Percentiles rank a stretch among this genome's conserved stretches.
phyloP scores from a whole-genome alignment of 441 rosid genomes.

The Mallotus japonicus region DNA sequence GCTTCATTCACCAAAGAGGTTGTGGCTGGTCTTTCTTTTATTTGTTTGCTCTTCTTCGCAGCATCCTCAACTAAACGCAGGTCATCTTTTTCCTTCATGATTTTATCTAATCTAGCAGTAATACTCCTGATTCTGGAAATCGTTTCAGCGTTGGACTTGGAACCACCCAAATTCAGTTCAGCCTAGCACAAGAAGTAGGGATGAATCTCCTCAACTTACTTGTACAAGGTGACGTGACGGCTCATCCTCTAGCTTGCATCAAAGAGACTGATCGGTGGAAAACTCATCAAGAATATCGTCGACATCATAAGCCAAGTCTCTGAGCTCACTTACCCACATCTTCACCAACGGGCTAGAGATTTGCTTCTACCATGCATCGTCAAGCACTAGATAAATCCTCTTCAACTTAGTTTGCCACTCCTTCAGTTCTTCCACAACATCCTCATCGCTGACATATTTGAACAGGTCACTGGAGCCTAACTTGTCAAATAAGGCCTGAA shows the following conservation, averaged over 20 bases:
- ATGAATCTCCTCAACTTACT: neutral
- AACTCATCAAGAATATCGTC: too few species aligned
- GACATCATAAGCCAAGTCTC: too few species aligned
- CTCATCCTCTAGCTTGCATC: too few species aligned
- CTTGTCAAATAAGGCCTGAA: too few species aligned
- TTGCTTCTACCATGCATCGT: too few species aligned
- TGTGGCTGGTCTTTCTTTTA: neutral
- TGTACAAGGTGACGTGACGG: neutral
- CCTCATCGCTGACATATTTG: slow-evolving; percentile 7
- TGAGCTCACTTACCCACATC: too few species aligned
- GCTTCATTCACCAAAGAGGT: too few species aligned
- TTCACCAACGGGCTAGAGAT: too few species aligned
- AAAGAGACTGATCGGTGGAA: neutral
- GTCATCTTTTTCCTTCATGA: neutral
- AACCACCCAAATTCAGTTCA: neutral
- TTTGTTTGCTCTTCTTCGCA: neutral
- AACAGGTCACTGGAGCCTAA: too few species aligned
- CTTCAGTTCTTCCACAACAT: slow-evolving; percentile 10
- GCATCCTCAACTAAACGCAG: neutral
- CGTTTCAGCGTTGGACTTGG: neutral
- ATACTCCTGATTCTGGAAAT: neutral
- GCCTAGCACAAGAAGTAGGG: neutral
- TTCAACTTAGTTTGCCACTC: slow-evolving; percentile 6
- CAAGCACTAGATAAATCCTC: neutral
- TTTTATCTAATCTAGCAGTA: neutral